Conservation (phyloP, 2,329 filamentous ascomycete genomes). For the Fusarium fujikuroi region DNA sequence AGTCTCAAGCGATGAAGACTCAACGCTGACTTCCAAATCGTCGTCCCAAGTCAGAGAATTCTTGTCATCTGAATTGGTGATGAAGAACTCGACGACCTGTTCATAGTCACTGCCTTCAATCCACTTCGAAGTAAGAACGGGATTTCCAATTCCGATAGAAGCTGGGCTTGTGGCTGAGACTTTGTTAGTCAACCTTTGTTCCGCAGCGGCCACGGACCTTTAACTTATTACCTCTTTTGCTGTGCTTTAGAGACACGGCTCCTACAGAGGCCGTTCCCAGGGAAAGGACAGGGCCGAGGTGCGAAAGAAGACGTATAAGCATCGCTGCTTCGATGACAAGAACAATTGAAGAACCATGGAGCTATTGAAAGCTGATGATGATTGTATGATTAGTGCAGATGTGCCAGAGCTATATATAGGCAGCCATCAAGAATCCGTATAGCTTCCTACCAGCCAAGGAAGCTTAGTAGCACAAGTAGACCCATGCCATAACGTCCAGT, state of each 20-base stretch:
- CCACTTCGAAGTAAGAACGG: background rate
- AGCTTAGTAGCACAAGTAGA: background rate
- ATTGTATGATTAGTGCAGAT: background rate
- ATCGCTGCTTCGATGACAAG: fast-evolving
- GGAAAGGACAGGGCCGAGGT: background rate
- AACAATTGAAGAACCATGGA: fast-evolving
- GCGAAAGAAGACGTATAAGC: background rate
- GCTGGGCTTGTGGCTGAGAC: background rate
- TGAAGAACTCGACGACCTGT: background rate
- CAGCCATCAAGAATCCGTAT: fast-evolving
- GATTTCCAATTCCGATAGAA: background rate
- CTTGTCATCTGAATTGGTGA: background rate
- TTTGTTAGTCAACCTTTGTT: background rate
- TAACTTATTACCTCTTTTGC: background rate
- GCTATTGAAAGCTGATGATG: background rate
- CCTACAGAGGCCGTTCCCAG: background rate
- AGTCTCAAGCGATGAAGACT: background rate
- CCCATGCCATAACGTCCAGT: fast-evolving
- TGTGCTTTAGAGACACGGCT: background rate
- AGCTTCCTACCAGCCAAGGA: no score
- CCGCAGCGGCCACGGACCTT: fast-evolving
- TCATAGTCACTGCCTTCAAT: background rate
- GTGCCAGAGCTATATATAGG: background rate
- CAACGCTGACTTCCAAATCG: fast-evolving
- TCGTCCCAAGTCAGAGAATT: background rate